A percentile compares a stretch with the other conserved stretches of the same genome.
These are phyloP conservation scores for Colletotrichum sp. DNA, from an alignment of 2,329 filamentous ascomycete genomes.

Conservation along the genomic window DNA sequence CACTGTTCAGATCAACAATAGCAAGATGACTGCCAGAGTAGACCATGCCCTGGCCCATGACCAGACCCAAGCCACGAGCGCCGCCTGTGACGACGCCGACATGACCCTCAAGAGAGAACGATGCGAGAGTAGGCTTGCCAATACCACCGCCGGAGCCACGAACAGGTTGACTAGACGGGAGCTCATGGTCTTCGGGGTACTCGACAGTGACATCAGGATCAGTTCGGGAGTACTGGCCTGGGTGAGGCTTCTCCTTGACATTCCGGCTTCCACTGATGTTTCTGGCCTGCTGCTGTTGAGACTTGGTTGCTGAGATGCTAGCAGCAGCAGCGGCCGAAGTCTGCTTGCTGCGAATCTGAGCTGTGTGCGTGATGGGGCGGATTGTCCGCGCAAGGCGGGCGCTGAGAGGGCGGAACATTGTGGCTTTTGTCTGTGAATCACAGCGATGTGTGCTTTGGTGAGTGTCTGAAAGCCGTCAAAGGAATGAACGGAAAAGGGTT, in stretches of 20 bases:
- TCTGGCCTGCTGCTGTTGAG: constrained; percentile 29
- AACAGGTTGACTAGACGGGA: constrained; percentile 74
- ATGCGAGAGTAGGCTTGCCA: constrained; percentile 82
- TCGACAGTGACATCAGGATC: constrained; percentile 79
- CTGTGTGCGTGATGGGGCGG: constrained; percentile 6
- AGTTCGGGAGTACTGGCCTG: constrained; percentile 77
- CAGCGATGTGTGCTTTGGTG: neutral
- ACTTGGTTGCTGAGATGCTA: constrained; percentile 14
- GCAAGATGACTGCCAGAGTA: constrained; percentile 88
- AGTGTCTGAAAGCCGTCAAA: neutral
- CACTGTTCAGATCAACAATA: constrained; percentile 93
- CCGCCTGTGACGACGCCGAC: constrained; percentile 89
- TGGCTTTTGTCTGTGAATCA: neutral
- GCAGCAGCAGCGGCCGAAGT: constrained; percentile 21
- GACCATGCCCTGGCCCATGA: constrained; percentile 92
- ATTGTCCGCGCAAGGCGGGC: constrained; percentile 13
- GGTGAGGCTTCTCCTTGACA: constrained; percentile 37
- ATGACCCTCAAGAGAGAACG: constrained; percentile 85
- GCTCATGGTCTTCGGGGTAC: constrained; percentile 76
- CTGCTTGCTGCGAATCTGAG: constrained; percentile 4
- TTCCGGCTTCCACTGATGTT: constrained; percentile 31
- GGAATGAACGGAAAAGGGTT: neutral
- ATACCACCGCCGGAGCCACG: constrained; percentile 80
- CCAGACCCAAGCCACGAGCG: constrained; percentile 85
- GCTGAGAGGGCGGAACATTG: constrained; percentile 23